These are phyloP conservation scores for Paramecium sexaurelia DNA, from an alignment of 73 alveolate species.

Conservation along the genomic window DNA sequence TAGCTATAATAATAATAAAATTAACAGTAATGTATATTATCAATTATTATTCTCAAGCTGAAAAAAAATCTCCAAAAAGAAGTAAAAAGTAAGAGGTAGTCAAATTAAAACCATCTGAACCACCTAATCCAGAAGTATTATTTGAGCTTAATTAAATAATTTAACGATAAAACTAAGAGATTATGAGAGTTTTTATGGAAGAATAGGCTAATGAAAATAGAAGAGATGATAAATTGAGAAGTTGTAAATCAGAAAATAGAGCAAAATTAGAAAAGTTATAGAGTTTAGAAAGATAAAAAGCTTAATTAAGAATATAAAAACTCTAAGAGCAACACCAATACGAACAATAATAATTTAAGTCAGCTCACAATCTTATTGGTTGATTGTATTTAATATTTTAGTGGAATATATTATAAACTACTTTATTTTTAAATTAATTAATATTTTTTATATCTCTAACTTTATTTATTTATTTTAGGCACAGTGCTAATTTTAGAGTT, in stretches of 20 bases:
- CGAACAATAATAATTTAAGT: conserved; percentile 19
- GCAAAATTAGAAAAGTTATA: conserved; percentile 16
- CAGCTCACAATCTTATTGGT: conserved; percentile 4
- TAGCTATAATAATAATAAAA: neutral
- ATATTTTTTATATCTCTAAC: neutral
- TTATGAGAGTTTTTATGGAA: conserved; percentile 53
- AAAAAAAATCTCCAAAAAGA: conserved; percentile 37
- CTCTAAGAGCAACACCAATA: conserved; percentile 31
- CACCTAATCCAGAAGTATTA: conserved; percentile 36
- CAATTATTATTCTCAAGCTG: neutral
- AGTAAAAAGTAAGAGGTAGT: neutral
- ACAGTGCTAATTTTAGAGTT: no score
- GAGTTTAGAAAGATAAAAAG: conserved; percentile 41
- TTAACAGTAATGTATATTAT: neutral
- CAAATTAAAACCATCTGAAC: neutral
- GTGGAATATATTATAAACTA: neutral
- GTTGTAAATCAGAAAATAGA: neutral
- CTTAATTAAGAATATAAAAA: neutral
- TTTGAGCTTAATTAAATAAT: neutral
- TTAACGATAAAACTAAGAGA: neutral
- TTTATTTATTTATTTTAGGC: neutral
- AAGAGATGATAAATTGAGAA: conserved; percentile 48
- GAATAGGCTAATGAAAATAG: conserved; percentile 47
- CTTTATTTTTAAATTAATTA: neutral
- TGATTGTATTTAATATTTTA: neutral